Conservation (phyloP, 805 yeast species). For the Candida arabinofermentans region DNA sequence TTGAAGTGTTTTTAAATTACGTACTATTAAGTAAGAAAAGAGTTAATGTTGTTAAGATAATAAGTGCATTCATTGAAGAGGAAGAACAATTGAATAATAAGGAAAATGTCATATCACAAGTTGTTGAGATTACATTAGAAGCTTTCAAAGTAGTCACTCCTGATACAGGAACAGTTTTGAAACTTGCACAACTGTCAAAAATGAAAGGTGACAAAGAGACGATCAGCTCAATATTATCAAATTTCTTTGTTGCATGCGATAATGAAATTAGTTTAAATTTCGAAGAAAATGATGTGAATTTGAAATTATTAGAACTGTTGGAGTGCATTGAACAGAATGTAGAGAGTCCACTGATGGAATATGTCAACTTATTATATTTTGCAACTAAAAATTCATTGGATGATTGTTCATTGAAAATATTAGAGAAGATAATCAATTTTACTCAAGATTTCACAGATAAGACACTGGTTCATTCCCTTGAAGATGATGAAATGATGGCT, state of each 20-base stretch:
- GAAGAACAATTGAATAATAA: conserved; percentile 17
- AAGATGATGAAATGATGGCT: conserved; percentile 26
- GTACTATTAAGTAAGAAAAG: conserved; percentile 28
- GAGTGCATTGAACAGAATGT: conserved; percentile 16
- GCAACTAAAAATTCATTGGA: conserved; percentile 27
- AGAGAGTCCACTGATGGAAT: conserved; percentile 19
- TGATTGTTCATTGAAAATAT: conserved; percentile 17
- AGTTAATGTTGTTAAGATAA: conserved; percentile 18
- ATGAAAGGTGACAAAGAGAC: conserved; percentile 8
- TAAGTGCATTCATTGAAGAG: conserved; percentile 28
- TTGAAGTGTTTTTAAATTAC: conserved; percentile 32
- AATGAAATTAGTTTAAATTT: conserved; percentile 24
- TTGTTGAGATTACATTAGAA: conserved; percentile 27
- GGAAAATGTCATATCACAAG: conserved; percentile 18
- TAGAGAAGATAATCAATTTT: conserved; percentile 17
- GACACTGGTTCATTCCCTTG: conserved; percentile 8
- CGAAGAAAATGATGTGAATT: conserved; percentile 24
- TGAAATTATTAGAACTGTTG: conserved; percentile 15
- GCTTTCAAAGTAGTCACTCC: conserved; percentile 27
- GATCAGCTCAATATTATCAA: conserved; percentile 13
- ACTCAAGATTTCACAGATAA: conserved; percentile 3
- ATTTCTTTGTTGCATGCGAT: conserved; percentile 28
- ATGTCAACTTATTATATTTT: conserved; percentile 29
- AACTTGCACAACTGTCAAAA: conserved; percentile 18
- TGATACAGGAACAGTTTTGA: conserved; percentile 25